Evolutionary conservation across 306 rosid genomes (phyloP).

Genomic region (Abrus pulchellus): DNA sequence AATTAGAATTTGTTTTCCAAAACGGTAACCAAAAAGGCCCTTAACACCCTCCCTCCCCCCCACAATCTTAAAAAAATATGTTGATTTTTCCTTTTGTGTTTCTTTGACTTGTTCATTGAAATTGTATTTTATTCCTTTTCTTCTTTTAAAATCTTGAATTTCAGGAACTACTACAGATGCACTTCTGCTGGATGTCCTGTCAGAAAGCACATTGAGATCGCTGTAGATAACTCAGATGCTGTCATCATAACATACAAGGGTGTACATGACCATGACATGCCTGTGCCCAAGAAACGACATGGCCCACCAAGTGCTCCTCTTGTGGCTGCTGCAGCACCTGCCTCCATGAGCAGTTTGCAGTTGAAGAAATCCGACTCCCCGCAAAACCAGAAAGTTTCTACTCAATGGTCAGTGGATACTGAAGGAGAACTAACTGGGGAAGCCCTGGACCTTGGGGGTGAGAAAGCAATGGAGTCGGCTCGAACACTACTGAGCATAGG

Average conservation of each 20-base stretch:
- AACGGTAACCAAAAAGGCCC: neutral
- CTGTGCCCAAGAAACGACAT: constrained; percentile 94
- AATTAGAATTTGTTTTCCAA: neutral
- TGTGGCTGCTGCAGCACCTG: constrained; percentile 84
- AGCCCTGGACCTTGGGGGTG: constrained; percentile 93
- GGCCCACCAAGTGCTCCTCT: constrained; percentile 88
- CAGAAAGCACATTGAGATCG: constrained; percentile 89
- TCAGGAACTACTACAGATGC: constrained; percentile 98
- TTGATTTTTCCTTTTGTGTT: neutral
- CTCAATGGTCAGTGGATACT: constrained; percentile 86
- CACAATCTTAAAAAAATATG: neutral
- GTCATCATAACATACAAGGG: constrained; percentile 92
- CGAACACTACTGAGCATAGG: constrained; percentile 97
- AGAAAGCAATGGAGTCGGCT: constrained; percentile 98
- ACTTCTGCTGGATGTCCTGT: constrained; percentile 99
- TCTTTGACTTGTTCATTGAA: constrained; percentile 29
- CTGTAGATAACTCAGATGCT: constrained; percentile 72
- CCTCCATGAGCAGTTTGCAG: constrained; percentile 71
- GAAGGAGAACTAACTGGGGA: constrained; percentile 96
- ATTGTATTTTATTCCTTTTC: constrained; percentile 20
- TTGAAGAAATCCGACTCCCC: constrained; percentile 52
- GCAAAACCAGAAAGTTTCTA: constrained; percentile 56
- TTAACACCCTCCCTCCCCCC: too few relatives aligned
- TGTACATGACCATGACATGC: constrained; percentile 92
- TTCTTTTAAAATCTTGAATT: constrained; percentile 44